phyloP scores from a whole-genome alignment of 2,329 filamentous ascomycete species.

The Xylaria arbuscula region DNA sequence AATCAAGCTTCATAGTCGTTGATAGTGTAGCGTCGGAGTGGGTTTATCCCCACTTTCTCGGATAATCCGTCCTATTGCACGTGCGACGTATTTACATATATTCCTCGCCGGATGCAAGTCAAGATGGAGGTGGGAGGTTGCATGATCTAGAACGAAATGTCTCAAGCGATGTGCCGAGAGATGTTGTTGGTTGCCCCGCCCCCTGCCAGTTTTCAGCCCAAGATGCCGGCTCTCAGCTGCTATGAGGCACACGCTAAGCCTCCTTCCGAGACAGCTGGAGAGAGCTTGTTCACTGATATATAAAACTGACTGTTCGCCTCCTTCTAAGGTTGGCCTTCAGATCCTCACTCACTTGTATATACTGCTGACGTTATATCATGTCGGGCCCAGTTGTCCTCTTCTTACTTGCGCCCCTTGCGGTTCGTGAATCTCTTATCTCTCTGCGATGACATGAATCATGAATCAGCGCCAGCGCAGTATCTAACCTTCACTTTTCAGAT shows the following conservation, averaged over 20 bases:
- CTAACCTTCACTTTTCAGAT: constrained; percentile 18
- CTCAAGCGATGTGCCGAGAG: neutral
- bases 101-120: too few species aligned
- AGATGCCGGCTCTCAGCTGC: neutral
- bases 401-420: neutral
- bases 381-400: neutral
- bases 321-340: neutral
- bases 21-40: too few species aligned
- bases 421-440: neutral
- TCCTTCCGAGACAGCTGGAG: neutral
- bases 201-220: neutral
- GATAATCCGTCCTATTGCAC: neutral
- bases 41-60: neutral
- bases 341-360: neutral
- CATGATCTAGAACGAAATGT: too few species aligned
- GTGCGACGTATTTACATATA: too few species aligned
- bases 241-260: neutral
- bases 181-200: too few species aligned
- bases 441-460: neutral
- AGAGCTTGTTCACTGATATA: neutral
- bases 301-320: neutral
- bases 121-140: too few species aligned
- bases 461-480: too few species aligned
- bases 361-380: neutral
- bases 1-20: too few species aligned